Evolutionary conservation across 1,139 yeast genomes (phyloP).

Genomic region (Geotrichum fermentans): DNA sequence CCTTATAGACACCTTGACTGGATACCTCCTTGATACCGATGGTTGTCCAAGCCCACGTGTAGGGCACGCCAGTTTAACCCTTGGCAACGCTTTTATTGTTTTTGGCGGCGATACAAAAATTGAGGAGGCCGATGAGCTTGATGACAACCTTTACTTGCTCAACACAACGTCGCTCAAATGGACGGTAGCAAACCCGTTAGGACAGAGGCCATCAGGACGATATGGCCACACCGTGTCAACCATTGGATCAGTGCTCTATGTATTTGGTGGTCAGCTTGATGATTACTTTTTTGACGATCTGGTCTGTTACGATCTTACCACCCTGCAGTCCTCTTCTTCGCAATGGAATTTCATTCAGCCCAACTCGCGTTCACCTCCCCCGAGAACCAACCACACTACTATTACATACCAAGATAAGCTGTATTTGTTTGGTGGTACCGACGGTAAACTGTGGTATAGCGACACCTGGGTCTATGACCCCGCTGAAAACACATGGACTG

Average conservation of each 20-base stretch:
- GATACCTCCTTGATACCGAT: constrained; percentile 63
- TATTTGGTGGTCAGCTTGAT: constrained; percentile 95
- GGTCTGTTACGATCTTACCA: constrained; percentile 78
- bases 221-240: constrained; percentile 84
- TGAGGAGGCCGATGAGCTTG: constrained; percentile 65
- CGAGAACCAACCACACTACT: constrained; percentile 89
- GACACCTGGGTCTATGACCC: constrained; percentile 86
- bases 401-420: constrained; percentile 71
- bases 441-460: constrained; percentile 66
- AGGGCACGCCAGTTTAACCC: constrained; percentile 87
- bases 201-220: constrained; percentile 83
- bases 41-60: constrained; percentile 92
- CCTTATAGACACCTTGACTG: constrained; percentile 40
- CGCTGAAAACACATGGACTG: constrained; percentile 56
- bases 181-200: constrained; percentile 81
- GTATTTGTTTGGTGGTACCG: constrained; percentile 92
- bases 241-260: constrained; percentile 66
- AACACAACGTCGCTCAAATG: constrained; percentile 86
- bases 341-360: constrained; percentile 76
- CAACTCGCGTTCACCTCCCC: constrained; percentile 54
- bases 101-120: constrained; percentile 97
- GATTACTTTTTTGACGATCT: constrained; percentile 81
- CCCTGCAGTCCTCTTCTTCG: constrained; percentile 79
- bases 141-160: constrained; percentile 85
- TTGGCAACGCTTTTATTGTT: constrained; percentile 92